Evolutionary conservation across 345 rosid genomes (phyloP).

Genomic region (Nasturtium officinale): DNA sequence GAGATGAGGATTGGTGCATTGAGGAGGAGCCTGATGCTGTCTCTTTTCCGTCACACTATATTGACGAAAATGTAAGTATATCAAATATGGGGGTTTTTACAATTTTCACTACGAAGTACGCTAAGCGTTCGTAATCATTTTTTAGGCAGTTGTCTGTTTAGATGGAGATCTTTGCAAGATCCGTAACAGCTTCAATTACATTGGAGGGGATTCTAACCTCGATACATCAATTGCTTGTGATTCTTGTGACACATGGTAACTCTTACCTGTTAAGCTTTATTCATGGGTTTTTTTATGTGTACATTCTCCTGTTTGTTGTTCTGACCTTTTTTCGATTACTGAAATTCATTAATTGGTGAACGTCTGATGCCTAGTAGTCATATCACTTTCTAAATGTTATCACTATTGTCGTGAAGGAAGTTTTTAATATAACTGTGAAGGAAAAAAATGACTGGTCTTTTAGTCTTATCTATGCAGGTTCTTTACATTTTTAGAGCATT

Average conservation of each 20-base stretch:
- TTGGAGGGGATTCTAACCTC: slow-evolving; percentile 65
- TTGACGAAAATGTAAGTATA: slow-evolving; percentile 90
- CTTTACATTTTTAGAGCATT: slow-evolving; percentile 25
- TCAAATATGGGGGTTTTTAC: slow-evolving; percentile 30
- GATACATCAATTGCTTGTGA: slow-evolving; percentile 99
- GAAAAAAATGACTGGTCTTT: slow-evolving; percentile 1
- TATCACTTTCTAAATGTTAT: slow-evolving; percentile 1
- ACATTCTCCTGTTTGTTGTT: not conserved
- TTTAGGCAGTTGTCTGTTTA: slow-evolving; percentile 98
- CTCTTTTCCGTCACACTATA: slow-evolving; percentile 89
- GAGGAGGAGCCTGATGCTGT: slow-evolving; percentile 70
- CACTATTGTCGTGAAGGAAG: not conserved
- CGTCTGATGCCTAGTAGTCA: slow-evolving; percentile 1
- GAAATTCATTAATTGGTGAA: slow-evolving; percentile 25
- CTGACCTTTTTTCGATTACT: not conserved
- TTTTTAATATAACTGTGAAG: slow-evolving; percentile 2
- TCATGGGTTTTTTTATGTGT: not conserved
- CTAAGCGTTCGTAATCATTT: slow-evolving; percentile 48
- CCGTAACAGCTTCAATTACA: slow-evolving; percentile 52
- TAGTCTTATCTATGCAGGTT: not conserved
- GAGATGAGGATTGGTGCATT: slow-evolving; percentile 83
- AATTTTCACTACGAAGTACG: slow-evolving; percentile 29
- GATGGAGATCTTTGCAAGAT: slow-evolving; percentile 94
- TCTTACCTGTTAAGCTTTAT: slow-evolving; percentile 28
- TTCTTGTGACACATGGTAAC: slow-evolving; percentile 93